These are phyloP conservation scores for Fusarium graminum DNA, from an alignment of 2,329 filamentous ascomycete genomes.

Conservation along the genomic window DNA sequence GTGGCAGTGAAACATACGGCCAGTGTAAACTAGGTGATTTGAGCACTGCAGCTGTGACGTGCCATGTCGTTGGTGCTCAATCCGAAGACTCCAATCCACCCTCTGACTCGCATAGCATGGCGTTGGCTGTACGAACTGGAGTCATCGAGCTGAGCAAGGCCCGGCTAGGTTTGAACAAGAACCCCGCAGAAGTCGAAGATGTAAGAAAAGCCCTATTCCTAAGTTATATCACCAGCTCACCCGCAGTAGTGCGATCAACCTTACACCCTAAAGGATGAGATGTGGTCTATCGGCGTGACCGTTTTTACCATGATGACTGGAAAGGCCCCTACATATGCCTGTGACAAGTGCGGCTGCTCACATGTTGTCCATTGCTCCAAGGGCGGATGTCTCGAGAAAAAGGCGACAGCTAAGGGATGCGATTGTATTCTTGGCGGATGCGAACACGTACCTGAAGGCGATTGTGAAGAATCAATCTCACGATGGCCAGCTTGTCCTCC, in stretches of 20 bases:
- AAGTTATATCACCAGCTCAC: not conserved
- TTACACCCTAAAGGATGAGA: conserved; percentile 56
- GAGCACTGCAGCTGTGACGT: conserved; percentile 56
- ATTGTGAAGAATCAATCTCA: conserved; percentile 22
- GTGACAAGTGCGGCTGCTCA: conserved; percentile 43
- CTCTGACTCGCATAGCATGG: conserved; percentile 10
- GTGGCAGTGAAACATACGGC: conserved; percentile 64
- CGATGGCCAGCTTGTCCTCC: conserved; percentile 32
- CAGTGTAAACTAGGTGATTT: conserved; percentile 67
- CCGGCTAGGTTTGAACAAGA: conserved; percentile 3
- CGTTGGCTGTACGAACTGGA: conserved; percentile 33
- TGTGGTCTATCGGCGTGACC: conserved; percentile 55
- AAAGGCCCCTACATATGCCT: conserved; percentile 23
- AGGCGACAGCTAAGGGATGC: conserved; percentile 33
- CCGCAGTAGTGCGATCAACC: conserved; percentile 39
- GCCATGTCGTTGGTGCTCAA: conserved; percentile 46
- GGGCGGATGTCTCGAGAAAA: conserved; percentile 48
- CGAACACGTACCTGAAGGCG: conserved; percentile 18
- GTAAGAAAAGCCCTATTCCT: conserved; percentile 7
- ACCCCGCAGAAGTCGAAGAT: conserved; percentile 25
- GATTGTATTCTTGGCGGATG: conserved; percentile 45
- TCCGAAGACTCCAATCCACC: not conserved
- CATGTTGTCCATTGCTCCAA: conserved; percentile 50
- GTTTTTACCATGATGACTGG: conserved; percentile 60
- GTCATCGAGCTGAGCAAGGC: conserved; percentile 21